Evolutionary conservation across 257 asterid genomes (phyloP).

Genomic region (Solanum dulcamara): DNA sequence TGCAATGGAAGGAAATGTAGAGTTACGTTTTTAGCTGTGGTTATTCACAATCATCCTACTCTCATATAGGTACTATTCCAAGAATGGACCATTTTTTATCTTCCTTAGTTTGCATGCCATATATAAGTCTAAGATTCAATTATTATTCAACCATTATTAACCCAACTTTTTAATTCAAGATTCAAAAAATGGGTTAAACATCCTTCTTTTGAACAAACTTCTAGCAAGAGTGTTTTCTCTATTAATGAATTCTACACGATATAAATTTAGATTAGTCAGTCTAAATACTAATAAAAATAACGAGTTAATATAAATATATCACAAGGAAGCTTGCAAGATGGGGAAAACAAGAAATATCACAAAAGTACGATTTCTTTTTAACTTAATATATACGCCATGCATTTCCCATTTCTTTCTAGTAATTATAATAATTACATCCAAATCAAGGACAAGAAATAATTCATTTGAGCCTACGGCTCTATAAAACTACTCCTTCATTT

Average conservation of each 20-base stretch:
- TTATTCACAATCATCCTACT: constrained; percentile 1
- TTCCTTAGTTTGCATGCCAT: too few species aligned
- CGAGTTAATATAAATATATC: background rate
- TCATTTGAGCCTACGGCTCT: background rate
- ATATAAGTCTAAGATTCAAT: too few species aligned
- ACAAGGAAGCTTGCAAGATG: background rate
- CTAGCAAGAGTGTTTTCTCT: background rate
- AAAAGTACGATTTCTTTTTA: background rate
- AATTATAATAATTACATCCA: background rate
- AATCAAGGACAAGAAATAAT: background rate
- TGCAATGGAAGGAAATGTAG: constrained; percentile 8
- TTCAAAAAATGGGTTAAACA: too few species aligned
- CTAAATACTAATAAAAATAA: background rate
- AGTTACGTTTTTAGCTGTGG: constrained; percentile 9
- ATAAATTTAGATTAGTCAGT: background rate
- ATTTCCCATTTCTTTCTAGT: background rate
- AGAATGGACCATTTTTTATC: background rate
- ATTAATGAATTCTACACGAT: background rate
- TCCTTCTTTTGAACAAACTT: too few species aligned
- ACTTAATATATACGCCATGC: background rate
- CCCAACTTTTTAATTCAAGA: too few species aligned
- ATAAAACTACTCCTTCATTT: background rate
- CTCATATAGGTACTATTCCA: constrained; percentile 3
- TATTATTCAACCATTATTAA: too few species aligned
- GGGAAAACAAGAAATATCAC: background rate